Conservation (phyloP, 148 eudicot species). For the Drosera capensis region DNA sequence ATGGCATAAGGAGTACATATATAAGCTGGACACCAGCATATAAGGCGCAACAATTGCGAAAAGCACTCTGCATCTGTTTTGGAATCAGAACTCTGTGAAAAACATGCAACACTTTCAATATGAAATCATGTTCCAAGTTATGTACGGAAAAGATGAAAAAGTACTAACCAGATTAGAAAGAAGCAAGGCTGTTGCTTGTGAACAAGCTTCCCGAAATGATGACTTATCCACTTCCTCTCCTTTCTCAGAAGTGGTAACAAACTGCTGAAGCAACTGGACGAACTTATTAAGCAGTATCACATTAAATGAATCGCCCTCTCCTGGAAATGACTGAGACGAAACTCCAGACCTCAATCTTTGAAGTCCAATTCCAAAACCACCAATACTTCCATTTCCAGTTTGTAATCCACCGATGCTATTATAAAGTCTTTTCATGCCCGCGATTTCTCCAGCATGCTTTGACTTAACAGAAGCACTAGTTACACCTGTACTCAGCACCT, state of each 20-base stretch:
- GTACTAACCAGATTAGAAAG: constrained; percentile 76
- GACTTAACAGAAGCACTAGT: constrained; percentile 88
- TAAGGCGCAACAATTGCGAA: constrained; percentile 86
- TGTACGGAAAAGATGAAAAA: background rate
- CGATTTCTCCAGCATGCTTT: constrained; percentile 98
- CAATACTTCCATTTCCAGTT: constrained; percentile 38
- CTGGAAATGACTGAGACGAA: constrained; percentile 24
- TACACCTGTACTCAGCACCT: constrained; percentile 91
- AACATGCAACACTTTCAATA: background rate
- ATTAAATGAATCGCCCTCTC: constrained; percentile 62
- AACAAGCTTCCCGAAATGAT: constrained; percentile 79
- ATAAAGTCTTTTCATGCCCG: constrained; percentile 90
- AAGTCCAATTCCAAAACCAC: constrained; percentile 40
- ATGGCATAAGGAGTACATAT: constrained; percentile 83
- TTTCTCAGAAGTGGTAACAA: constrained; percentile 75
- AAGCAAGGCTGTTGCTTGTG: constrained; percentile 92
- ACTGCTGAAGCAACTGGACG: constrained; percentile 76
- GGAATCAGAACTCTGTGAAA: constrained; percentile 41
- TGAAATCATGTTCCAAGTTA: background rate
- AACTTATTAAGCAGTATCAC: constrained; percentile 77
- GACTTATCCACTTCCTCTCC: constrained; percentile 72
- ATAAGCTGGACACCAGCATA: constrained; percentile 99
- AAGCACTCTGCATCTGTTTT: constrained; percentile 64
- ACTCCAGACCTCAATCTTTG: constrained; percentile 47
- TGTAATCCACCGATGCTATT: constrained; percentile 79